Conservation (phyloP, 148 eudicot genomes). For the Chenopodium suecicum region DNA sequence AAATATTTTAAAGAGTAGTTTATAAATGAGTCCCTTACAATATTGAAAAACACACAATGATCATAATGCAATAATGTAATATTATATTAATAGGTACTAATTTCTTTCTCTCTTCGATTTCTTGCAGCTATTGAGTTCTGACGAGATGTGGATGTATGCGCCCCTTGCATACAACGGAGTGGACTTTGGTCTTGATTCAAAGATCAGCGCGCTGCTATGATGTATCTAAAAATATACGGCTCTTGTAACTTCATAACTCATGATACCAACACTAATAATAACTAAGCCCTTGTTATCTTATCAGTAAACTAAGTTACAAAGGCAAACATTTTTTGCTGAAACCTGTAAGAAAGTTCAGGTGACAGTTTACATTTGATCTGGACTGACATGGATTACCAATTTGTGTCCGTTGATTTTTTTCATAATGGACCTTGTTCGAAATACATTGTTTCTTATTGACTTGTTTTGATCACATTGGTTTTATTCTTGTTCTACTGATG, state of each 20-base stretch:
- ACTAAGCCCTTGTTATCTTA: background rate
- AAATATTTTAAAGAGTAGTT: background rate
- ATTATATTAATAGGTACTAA: background rate
- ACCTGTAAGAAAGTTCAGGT: background rate
- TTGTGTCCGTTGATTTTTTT: constrained; percentile 15
- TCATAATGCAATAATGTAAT: background rate
- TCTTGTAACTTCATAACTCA: background rate
- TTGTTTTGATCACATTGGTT: background rate
- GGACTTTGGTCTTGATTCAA: constrained; percentile 50
- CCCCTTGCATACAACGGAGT: constrained; percentile 85
- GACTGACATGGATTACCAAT: background rate
- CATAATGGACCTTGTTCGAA: constrained; percentile 17
- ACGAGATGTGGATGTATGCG: constrained; percentile 84
- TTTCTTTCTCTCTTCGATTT: background rate
- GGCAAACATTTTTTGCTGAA: constrained; percentile 4
- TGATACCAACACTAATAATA: background rate
- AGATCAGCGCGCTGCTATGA: constrained; percentile 1
- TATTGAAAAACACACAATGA: no score
- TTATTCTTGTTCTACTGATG: background rate
- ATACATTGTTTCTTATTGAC: background rate
- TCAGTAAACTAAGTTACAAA: background rate
- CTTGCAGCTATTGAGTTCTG: constrained; percentile 69
- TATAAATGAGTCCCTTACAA: background rate
- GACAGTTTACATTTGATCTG: constrained; percentile 3
- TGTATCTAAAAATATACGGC: no score